Percentiles rank a stretch among this genome's conserved stretches.
Conservation (phyloP, 306 rosid species). For the Medicago arabica region DNA sequence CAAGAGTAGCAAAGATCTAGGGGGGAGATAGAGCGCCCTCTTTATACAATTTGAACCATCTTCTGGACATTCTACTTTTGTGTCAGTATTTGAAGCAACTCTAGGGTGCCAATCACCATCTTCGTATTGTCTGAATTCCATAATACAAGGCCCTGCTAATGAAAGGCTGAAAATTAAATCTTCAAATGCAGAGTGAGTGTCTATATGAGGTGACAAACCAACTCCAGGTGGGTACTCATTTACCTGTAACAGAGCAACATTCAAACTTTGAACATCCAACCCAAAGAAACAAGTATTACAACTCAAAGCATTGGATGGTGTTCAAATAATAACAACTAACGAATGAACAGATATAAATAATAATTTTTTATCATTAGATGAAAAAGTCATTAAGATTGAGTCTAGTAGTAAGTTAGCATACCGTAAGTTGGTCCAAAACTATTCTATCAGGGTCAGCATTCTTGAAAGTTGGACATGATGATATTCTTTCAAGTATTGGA, state of each 20-base stretch:
- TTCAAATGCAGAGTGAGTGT: conserved; percentile 98
- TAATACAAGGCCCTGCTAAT: conserved; percentile 93
- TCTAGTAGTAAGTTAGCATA: conserved; percentile 40
- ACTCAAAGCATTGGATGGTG: background rate
- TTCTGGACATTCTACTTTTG: conserved; percentile 49
- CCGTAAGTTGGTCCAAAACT: conserved; percentile 87
- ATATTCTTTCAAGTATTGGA: conserved; percentile 68
- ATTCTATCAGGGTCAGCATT: conserved; percentile 43
- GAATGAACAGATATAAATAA: conserved; percentile 17
- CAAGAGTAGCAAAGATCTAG: conserved; percentile 77
- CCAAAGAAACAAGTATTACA: conserved; percentile 17
- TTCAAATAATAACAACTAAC: conserved; percentile 6
- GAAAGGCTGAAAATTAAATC: conserved; percentile 97
- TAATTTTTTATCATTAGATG: conserved; percentile 10
- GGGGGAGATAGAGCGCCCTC: conserved; percentile 77
- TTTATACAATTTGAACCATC: conserved; percentile 61
- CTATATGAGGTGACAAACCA: conserved; percentile 96
- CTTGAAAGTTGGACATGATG: conserved; percentile 51
- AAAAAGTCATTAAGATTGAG: conserved; percentile 6
- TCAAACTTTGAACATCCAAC: conserved; percentile 38
- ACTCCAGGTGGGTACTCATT: conserved; percentile 97
- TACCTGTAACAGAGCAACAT: conserved; percentile 60
- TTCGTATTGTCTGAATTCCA: conserved; percentile 85
- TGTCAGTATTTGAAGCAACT: conserved; percentile 49
- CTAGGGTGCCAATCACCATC: conserved; percentile 55